phyloP scores from a whole-genome alignment of 2,329 filamentous ascomycete species.

The Aschersonia sp. region DNA sequence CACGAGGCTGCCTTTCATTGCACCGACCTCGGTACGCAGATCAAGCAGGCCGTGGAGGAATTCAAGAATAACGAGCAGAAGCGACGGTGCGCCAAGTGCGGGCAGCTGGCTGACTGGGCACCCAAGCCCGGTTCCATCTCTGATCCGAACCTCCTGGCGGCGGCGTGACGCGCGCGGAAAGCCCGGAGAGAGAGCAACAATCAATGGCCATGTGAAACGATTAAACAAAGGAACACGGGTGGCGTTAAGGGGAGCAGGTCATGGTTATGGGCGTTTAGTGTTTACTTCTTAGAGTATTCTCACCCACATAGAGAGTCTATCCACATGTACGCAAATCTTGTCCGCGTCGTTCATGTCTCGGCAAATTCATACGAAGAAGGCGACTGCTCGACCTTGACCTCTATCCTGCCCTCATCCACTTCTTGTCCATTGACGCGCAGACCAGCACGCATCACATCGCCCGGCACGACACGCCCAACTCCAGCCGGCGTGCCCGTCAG shows the following conservation, averaged over 20 bases:
- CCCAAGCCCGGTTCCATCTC: conserved; percentile 45
- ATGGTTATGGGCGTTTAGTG: background rate
- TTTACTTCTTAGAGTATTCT: background rate
- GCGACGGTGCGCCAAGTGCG: conserved; percentile 67
- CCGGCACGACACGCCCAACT: conserved; percentile 71
- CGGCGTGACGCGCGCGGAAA: background rate
- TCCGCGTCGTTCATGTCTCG: conserved; percentile 40
- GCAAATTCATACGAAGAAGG: conserved; percentile 63
- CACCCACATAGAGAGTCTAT: background rate
- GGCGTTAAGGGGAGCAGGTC: background rate
- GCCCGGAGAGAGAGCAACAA: background rate
- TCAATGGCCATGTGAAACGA: too few species aligned
- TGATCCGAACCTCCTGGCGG: conserved; percentile 37
- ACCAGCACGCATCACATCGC: conserved; percentile 77
- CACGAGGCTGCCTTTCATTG: conserved; percentile 82
- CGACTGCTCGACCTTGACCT: conserved; percentile 70
- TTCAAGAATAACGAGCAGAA: conserved; percentile 56
- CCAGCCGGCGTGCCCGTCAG: conserved; percentile 97
- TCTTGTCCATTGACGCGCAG: conserved; percentile 69
- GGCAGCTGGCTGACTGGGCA: conserved; percentile 56
- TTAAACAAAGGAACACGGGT: background rate
- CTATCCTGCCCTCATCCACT: conserved; percentile 70
- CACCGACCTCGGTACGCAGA: conserved; percentile 82
- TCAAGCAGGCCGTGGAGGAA: conserved; percentile 76
- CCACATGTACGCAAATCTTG: background rate